A percentile compares a stretch with the other conserved stretches of the same genome.
phyloP scores from a whole-genome alignment of 2,329 filamentous ascomycete species.

The Cladosporium sp. region DNA sequence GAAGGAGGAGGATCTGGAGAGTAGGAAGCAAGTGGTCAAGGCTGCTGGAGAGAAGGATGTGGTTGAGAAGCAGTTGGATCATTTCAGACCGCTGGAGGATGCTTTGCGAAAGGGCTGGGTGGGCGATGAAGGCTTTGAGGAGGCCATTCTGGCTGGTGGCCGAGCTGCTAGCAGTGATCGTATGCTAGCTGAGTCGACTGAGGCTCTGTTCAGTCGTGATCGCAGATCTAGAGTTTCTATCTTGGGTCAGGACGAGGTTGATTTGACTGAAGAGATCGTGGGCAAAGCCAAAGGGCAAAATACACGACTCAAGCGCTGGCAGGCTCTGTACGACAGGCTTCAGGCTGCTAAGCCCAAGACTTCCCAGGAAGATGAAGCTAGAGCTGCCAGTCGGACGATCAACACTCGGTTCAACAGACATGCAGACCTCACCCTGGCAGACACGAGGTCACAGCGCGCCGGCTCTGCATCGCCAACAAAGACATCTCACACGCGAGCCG shows the following conservation, averaged over 20 bases:
- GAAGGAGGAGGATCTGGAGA: conserved; percentile 46
- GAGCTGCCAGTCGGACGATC: conserved; percentile 7
- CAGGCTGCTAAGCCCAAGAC: conserved; percentile 15
- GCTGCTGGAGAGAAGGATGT: neutral
- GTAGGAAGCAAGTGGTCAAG: conserved; percentile 31
- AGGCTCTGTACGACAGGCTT: conserved; percentile 53
- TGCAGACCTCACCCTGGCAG: conserved; percentile 24
- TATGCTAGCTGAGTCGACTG: conserved; percentile 52
- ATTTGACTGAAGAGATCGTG: conserved; percentile 68
- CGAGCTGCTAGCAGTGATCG: conserved; percentile 53
- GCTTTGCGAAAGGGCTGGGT: conserved; percentile 71
- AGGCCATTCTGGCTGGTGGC: conserved; percentile 66
- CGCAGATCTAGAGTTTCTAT: neutral
- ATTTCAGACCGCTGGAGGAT: conserved; percentile 45
- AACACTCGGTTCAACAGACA: conserved; percentile 27
- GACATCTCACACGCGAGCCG: neutral
- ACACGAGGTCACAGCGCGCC: conserved; percentile 16
- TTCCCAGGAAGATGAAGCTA: conserved; percentile 11
- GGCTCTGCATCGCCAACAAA: conserved; percentile 1
- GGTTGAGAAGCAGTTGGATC: conserved; percentile 27
- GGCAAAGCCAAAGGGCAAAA: conserved; percentile 62
- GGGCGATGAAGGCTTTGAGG: conserved; percentile 70
- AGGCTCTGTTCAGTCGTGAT: neutral
- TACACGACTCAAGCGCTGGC: conserved; percentile 68
- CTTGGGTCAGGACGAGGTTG: conserved; percentile 28